These are phyloP conservation scores for Thielaviopsis punctulata DNA, from an alignment of 2,329 filamentous ascomycete genomes.

Conservation along the genomic window DNA sequence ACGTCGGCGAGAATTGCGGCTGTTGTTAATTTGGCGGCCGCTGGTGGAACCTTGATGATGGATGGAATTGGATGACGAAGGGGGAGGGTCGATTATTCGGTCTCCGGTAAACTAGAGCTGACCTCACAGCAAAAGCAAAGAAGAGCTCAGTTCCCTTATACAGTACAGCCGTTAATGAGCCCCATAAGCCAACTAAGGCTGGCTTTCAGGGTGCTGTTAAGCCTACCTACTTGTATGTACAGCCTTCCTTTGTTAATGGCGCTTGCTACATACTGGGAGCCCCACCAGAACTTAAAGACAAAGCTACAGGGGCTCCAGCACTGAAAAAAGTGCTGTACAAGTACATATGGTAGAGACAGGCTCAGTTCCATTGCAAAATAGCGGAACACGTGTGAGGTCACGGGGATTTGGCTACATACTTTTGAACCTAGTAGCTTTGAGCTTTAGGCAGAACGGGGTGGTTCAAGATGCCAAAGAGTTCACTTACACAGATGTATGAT, in stretches of 20 bases:
- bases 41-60: slow-evolving; percentile 2
- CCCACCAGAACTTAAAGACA: no score
- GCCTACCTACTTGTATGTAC: no score
- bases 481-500: background rate
- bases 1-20: background rate
- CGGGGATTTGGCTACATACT: background rate
- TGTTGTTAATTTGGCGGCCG: background rate
- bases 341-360: no score
- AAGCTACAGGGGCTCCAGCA: no score
- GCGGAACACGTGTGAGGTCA: slow-evolving; percentile 6
- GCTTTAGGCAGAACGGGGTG: background rate
- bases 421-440: background rate
- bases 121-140: slow-evolving; percentile 4
- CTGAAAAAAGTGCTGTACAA: no score
- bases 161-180: background rate
- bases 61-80: slow-evolving; percentile 10
- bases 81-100: slow-evolving; percentile 4
- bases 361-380: background rate
- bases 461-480: background rate
- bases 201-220: background rate
- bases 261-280: slow-evolving; percentile 3
- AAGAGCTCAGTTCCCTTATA: background rate
- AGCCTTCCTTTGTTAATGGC: slow-evolving; percentile 4
- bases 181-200: background rate
- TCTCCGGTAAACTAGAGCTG: background rate